phyloP scores from a whole-genome alignment of 2,329 filamentous ascomycete species.

The Ophiocordyceps camponoti-saundersi region DNA sequence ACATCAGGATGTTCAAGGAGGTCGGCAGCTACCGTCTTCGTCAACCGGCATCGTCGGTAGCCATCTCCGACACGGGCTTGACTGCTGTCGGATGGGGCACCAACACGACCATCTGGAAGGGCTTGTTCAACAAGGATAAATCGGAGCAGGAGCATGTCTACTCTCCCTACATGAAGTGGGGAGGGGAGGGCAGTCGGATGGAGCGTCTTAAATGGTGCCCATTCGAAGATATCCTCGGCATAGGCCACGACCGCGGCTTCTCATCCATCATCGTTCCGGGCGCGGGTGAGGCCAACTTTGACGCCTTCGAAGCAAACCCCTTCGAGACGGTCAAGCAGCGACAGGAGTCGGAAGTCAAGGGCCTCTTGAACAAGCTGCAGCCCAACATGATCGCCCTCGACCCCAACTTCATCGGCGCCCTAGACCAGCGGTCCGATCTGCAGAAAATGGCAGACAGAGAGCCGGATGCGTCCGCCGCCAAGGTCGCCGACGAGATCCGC shows the following conservation, averaged over 20 bases:
- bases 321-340: conserved; percentile 89
- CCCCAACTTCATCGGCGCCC: conserved; percentile 76
- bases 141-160: conserved; percentile 63
- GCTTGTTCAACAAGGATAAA: conserved; percentile 60
- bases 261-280: conserved; percentile 81
- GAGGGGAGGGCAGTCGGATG: conserved; percentile 65
- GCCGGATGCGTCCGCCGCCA: conserved; percentile 50
- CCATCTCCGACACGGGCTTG: conserved; percentile 77
- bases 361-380: conserved; percentile 80
- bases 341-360: conserved; percentile 80
- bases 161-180: conserved; percentile 86
- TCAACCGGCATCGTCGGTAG: conserved; percentile 64
- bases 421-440: conserved; percentile 67
- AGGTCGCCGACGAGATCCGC: conserved; percentile 43
- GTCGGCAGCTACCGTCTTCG: conserved; percentile 78
- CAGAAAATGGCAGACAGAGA: conserved; percentile 64
- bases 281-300: conserved; percentile 92
- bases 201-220: conserved; percentile 85
- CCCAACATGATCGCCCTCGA: conserved; percentile 96
- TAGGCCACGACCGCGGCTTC: conserved; percentile 74
- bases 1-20: conserved; percentile 85
- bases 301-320: conserved; percentile 83
- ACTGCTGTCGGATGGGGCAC: conserved; percentile 88
- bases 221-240: conserved; percentile 80
- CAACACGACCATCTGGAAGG: conserved; percentile 77